These are phyloP conservation scores for Lactifluus hygrophoroides DNA, from an alignment of 768 basidiomycete species.

Conservation along the genomic window DNA sequence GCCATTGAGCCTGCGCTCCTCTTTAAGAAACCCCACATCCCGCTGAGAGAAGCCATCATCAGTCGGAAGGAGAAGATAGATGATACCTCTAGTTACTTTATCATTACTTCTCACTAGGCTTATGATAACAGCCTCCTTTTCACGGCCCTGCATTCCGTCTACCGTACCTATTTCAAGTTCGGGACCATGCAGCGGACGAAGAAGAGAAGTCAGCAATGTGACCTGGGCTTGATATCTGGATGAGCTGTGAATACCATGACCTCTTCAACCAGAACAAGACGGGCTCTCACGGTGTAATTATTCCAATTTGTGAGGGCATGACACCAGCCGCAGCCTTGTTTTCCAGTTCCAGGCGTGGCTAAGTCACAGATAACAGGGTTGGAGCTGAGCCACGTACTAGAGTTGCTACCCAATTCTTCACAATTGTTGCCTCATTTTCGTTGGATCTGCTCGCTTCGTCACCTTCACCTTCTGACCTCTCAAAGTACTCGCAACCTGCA, in stretches of 20 bases:
- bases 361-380: not conserved
- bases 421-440: slow-evolving; percentile 88
- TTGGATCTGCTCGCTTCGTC: slow-evolving; percentile 90
- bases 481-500: slow-evolving; percentile 88
- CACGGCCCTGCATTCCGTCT: slow-evolving; percentile 95
- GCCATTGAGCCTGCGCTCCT: slow-evolving; percentile 88
- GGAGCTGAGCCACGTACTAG: slow-evolving; percentile 42
- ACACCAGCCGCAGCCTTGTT: slow-evolving; percentile 53
- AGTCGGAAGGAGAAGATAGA: not conserved
- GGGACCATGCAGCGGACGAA: slow-evolving; percentile 60
- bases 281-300: slow-evolving; percentile 66
- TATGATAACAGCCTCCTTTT: slow-evolving; percentile 90
- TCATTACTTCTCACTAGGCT: slow-evolving; percentile 90
- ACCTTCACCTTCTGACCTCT: slow-evolving; percentile 65
- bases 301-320: slow-evolving; percentile 63
- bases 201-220: slow-evolving; percentile 64
- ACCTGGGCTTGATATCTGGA: slow-evolving; percentile 91
- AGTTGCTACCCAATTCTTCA: slow-evolving; percentile 72
- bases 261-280: not conserved
- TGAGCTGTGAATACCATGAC: not conserved
- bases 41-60: slow-evolving; percentile 38
- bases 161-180: slow-evolving; percentile 87
- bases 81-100: slow-evolving; percentile 36
- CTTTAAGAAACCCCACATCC: slow-evolving; percentile 91
- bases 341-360: not conserved